phyloP scores from a whole-genome alignment of 2,329 filamentous ascomycete species.

The Fusarium sp. region DNA sequence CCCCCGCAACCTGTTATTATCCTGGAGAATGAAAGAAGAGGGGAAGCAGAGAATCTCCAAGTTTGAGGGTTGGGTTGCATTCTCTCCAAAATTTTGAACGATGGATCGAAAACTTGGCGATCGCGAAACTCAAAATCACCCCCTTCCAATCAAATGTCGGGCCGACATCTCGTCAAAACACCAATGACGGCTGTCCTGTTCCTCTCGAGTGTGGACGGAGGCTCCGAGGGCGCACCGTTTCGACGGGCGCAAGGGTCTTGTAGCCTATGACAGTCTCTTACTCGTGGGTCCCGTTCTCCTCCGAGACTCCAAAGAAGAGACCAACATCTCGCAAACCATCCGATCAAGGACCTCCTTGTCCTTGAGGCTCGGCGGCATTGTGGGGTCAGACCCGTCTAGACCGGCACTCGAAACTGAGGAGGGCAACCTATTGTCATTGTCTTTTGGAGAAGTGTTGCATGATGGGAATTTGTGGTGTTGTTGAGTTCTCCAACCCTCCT shows the following conservation, averaged over 20 bases:
- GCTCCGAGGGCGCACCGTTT: neutral
- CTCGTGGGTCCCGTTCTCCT: neutral
- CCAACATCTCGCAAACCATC: neutral
- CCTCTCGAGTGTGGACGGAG: neutral
- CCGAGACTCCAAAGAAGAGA: neutral
- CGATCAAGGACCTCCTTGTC: neutral
- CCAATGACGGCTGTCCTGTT: neutral
- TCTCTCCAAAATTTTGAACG: neutral
- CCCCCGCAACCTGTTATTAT: slow-evolving; percentile 19
- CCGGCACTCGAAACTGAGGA: neutral
- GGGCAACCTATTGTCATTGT: neutral
- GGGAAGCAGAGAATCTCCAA: neutral
- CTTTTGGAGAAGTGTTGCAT: neutral
- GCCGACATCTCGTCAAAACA: neutral
- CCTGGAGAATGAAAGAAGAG: neutral
- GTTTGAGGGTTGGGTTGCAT: neutral
- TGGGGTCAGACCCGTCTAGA: slow-evolving; percentile 4
- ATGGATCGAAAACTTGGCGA: neutral
- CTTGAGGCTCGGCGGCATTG: slow-evolving; percentile 16
- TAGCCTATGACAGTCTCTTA: neutral
- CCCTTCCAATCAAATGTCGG: neutral
- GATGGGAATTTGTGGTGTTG: neutral
- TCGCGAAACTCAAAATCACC: neutral
- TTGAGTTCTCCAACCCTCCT: slow-evolving; percentile 1
- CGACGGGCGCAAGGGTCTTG: neutral